Evolutionary conservation across 2,329 filamentous ascomycete species (phyloP), one percentile per base, ranked within the genome.

Genomic region (Lachnellula arida): DNA sequence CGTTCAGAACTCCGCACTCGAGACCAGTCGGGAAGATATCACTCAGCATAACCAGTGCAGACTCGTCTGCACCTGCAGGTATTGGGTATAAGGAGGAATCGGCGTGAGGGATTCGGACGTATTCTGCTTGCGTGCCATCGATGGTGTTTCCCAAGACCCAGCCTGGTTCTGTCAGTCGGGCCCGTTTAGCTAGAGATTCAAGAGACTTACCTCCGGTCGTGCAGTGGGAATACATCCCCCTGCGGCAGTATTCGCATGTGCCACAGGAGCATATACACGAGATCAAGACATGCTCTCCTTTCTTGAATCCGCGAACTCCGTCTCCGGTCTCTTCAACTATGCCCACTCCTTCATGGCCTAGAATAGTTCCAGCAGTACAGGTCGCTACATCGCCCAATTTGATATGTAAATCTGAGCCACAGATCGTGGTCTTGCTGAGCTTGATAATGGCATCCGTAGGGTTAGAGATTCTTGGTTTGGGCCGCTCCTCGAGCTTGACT

Each of bases 41-140:
- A 54, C 76, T 79, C 11, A 84, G 67, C 64, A 80, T 76, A 2
- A 84, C 76, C 2, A 95, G 76, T 0, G 78, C 88, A 74, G 92
- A 90, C 76, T 96, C 90, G 65, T 95, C 89, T 0, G 89, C 88
- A 60, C 81, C 80, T 52, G 87, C 85, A 0, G 91, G 90, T 5
- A 95, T 82, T 61, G 85, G 82, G 14, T 95, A 78, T n/a, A 96
- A 75, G 66, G 94, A 95, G 60, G 89, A 84, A 63, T 94, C 88
- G 19, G 84, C 91, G 35, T 86, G 81, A 0, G 91, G 90, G 14
- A 95, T 89, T 14, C 91, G 82, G 1, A 92, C 86, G 65, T 91
- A 95, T 73, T 96, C 91, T 2, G 90, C 88, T 72, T 95, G 91
- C 0, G 89, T 90, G 48, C 91, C 91, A 1, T 90, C 89, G 67